Conservation (phyloP, 345 rosid genomes). For the Acer campestre region DNA sequence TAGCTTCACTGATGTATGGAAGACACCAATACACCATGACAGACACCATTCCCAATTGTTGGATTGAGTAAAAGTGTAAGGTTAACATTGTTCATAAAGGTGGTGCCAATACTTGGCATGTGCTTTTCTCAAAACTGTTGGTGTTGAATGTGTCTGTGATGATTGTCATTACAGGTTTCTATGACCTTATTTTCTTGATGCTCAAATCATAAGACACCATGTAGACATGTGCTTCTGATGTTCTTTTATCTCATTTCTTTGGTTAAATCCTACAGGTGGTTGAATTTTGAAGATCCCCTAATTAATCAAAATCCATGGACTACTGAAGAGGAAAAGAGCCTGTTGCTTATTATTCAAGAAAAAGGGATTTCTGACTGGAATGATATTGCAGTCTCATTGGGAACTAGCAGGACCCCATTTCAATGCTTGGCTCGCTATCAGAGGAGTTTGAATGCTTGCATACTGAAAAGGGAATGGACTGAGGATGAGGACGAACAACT, state of each 20-base stretch:
- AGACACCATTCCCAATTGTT: conserved; percentile 29
- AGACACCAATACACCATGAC: conserved; percentile 17
- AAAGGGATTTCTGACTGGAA: conserved; percentile 69
- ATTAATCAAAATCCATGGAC: conserved; percentile 69
- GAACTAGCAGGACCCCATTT: conserved; percentile 85
- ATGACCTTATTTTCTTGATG: neutral
- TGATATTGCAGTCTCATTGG: conserved; percentile 64
- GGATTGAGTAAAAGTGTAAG: conserved; percentile 33
- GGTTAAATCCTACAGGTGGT: conserved; percentile 60
- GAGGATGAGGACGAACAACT: conserved; percentile 86
- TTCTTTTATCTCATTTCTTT: conserved; percentile 10
- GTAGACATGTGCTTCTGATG: conserved; percentile 1
- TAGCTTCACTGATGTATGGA: conserved; percentile 7
- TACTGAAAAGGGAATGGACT: conserved; percentile 79
- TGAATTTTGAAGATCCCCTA: conserved; percentile 79
- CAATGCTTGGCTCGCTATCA: conserved; percentile 84
- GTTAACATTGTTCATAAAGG: conserved; percentile 24
- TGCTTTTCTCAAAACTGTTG: conserved; percentile 26
- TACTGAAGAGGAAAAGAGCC: conserved; percentile 66
- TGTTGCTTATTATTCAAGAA: conserved; percentile 56
- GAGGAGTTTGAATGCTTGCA: conserved; percentile 73
- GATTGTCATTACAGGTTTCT: conserved; percentile 27
- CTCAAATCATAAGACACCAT: conserved; percentile 3
- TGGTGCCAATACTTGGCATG: conserved; percentile 22
- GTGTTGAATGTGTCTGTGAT: conserved; percentile 24